Conservation (phyloP, 306 rosid genomes). For the Lathyrus aphaca region DNA sequence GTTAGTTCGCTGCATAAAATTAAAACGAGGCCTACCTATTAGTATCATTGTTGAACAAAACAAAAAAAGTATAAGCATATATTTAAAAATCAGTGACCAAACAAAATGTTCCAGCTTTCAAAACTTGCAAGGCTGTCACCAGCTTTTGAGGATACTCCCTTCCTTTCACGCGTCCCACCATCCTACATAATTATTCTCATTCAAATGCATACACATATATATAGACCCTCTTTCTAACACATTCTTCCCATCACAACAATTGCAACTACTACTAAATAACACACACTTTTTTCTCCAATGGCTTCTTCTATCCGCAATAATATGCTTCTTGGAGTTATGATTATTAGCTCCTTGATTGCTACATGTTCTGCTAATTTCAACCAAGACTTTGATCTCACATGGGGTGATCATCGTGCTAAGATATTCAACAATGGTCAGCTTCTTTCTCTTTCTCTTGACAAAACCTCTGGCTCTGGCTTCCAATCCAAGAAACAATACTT, state of each 20-base stretch:
- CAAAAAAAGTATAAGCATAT: background rate
- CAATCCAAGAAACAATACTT: slow-evolving; percentile 67
- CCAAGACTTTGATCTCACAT: slow-evolving; percentile 72
- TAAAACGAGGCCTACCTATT: background rate
- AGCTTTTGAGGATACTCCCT: slow-evolving; percentile 39
- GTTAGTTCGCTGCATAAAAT: background rate
- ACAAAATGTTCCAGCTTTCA: slow-evolving; percentile 56
- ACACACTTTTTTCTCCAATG: slow-evolving; percentile 31
- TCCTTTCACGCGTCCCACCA: slow-evolving; percentile 59
- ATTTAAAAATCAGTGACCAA: background rate
- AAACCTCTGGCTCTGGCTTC: slow-evolving; percentile 84
- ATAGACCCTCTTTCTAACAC: slow-evolving; percentile 41
- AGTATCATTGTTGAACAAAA: no score
- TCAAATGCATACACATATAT: slow-evolving; percentile 30
- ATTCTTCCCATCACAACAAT: slow-evolving; percentile 38
- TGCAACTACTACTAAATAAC: background rate
- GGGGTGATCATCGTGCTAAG: slow-evolving; percentile 78
- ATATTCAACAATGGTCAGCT: slow-evolving; percentile 67
- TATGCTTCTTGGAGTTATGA: slow-evolving; percentile 37
- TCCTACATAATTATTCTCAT: slow-evolving; percentile 23
- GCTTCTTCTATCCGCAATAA: slow-evolving; percentile 34
- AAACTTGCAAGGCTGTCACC: slow-evolving; percentile 63
- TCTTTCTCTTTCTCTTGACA: slow-evolving; percentile 74
- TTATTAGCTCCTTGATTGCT: slow-evolving; percentile 48
- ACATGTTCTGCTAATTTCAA: slow-evolving; percentile 53